Percentiles rank a stretch among this genome's conserved stretches.
Conservation (phyloP, 805 yeast species). For the Maudiozyma turicensis region DNA sequence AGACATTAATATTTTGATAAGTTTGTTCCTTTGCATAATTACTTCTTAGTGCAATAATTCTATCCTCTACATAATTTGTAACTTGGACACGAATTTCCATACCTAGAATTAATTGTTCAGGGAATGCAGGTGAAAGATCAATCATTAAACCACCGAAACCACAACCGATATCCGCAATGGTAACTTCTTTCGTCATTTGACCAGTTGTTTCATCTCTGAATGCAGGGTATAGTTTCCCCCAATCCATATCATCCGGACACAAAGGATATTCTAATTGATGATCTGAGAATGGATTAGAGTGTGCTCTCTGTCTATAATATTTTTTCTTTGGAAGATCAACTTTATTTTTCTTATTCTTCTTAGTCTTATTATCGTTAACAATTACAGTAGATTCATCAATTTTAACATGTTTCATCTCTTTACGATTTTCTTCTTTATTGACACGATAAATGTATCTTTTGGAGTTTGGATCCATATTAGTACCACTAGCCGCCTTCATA, state of each 20-base stretch:
- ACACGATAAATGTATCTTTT: conserved; percentile 34
- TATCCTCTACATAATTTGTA: conserved; percentile 91
- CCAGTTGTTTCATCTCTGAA: conserved; percentile 36
- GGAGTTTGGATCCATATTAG: conserved; percentile 18
- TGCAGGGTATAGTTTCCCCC: conserved; percentile 69
- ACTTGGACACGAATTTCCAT: conserved; percentile 98
- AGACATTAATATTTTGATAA: conserved; percentile 79
- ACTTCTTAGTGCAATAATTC: conserved; percentile 78
- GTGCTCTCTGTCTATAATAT: conserved; percentile 93
- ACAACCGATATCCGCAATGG: conserved; percentile 94
- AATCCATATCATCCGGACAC: conserved; percentile 76
- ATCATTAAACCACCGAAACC: conserved; percentile 91
- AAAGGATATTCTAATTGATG: conserved; percentile 84
- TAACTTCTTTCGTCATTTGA: conserved; percentile 45
- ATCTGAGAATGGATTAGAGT: conserved; percentile 94
- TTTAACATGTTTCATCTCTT: conserved; percentile 37
- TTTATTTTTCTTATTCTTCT: conserved; percentile 6
- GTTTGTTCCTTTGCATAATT: conserved; percentile 26
- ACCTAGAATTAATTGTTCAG: conserved; percentile 70
- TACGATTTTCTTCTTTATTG: conserved; percentile 41
- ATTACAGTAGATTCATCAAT: conserved; percentile 30
- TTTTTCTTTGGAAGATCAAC: conserved; percentile 68
- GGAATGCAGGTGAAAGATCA: conserved; percentile 68
- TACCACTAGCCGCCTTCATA: conserved; percentile 19
- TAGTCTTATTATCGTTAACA: conserved; percentile 4